Percentiles rank a stretch among this genome's conserved stretches.
These are phyloP conservation scores for Crithidia bombi DNA, from an alignment of 208 protist species.

Conservation along the genomic window DNA sequence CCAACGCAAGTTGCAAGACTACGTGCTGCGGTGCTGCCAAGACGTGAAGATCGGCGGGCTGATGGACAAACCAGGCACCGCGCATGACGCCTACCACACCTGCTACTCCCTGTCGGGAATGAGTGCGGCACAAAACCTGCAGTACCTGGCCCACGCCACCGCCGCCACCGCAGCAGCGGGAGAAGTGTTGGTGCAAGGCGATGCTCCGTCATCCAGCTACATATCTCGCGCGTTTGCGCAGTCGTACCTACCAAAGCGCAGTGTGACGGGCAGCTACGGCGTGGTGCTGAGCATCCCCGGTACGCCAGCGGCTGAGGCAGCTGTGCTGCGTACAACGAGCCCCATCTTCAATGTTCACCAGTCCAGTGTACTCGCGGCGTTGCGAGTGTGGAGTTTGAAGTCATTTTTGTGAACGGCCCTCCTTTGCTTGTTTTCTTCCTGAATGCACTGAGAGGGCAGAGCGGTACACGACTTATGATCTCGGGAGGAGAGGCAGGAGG, in stretches of 20 bases:
- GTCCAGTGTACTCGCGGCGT: conserved; percentile 45
- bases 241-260: conserved; percentile 52
- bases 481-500: too few species aligned
- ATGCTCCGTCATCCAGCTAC: conserved; percentile 29
- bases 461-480: too few species aligned
- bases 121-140: conserved; percentile 79
- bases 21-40: conserved; percentile 85
- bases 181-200: neutral
- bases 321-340: conserved; percentile 53
- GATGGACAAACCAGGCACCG: conserved; percentile 84
- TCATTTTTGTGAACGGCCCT: conserved; percentile 41
- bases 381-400: conserved; percentile 50
- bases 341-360: conserved; percentile 83
- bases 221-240: conserved; percentile 40
- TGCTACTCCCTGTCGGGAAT: conserved; percentile 90
- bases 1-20: conserved; percentile 78
- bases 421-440: neutral
- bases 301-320: conserved; percentile 28
- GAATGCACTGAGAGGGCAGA: neutral
- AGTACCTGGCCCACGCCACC: conserved; percentile 45
- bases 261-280: conserved; percentile 32
- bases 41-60: conserved; percentile 63
- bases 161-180: neutral
- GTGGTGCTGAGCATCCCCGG: conserved; percentile 48
- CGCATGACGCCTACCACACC: conserved; percentile 90